Evolutionary conservation across 2,329 filamentous ascomycete species (phyloP).

Genomic region (Exophiala calicioides): DNA sequence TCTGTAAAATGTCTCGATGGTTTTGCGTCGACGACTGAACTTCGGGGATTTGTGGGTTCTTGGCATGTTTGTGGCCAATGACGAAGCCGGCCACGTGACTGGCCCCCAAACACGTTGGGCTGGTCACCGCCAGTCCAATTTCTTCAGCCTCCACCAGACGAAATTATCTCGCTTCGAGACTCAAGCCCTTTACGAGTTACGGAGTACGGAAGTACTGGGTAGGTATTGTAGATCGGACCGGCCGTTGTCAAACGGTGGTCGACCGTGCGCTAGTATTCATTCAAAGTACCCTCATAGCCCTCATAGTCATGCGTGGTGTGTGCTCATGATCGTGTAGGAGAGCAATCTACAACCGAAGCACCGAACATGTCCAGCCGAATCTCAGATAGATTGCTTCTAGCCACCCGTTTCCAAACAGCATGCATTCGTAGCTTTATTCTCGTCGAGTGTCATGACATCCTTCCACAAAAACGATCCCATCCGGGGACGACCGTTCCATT

Average conservation of each 20-base stretch:
- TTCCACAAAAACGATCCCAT: neutral
- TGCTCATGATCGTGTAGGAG: conserved; percentile 6
- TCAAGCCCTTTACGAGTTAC: too few species aligned
- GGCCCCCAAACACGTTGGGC: too few species aligned
- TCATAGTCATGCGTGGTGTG: neutral
- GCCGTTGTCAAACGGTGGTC: neutral
- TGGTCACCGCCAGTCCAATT: too few species aligned
- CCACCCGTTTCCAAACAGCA: neutral
- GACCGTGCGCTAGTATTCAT: neutral
- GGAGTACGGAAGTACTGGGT: too few species aligned
- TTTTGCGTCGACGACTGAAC: neutral
- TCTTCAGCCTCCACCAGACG: too few species aligned
- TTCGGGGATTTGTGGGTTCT: conserved; percentile 5
- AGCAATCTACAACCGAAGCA: conserved; percentile 2
- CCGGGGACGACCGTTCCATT: neutral
- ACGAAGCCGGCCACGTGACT: too few species aligned
- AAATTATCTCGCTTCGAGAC: too few species aligned
- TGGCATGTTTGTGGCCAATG: conserved; percentile 4
- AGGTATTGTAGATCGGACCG: too few species aligned
- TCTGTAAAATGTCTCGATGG: neutral
- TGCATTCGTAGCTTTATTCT: neutral
- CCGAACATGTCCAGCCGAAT: neutral
- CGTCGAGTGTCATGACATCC: conserved; percentile 1
- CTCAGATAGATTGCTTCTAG: neutral
- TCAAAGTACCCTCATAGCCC: neutral